Evolutionary conservation across 2,329 filamentous ascomycete species (phyloP).

Genomic region (Ceratocystis cacaofunesta): DNA sequence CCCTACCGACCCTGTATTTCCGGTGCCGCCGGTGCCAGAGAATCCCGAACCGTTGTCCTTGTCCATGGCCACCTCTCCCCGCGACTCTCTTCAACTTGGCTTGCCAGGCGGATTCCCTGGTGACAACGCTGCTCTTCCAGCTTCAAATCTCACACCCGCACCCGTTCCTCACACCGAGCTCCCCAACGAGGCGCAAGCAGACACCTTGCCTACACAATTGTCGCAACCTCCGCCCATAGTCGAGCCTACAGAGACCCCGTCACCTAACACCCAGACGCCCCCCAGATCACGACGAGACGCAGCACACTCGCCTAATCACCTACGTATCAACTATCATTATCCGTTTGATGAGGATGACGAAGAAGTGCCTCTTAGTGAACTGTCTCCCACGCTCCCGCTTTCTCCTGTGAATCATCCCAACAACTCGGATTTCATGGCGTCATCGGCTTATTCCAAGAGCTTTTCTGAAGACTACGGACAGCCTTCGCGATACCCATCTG

Average conservation of each 20-base stretch:
- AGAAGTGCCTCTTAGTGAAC: constrained; percentile 11
- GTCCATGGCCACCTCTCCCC: neutral
- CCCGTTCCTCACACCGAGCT: constrained; percentile 58
- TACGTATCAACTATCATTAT: constrained; percentile 16
- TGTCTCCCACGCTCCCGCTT: constrained; percentile 15
- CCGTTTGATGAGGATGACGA: constrained; percentile 15
- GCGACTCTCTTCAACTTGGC: constrained; percentile 19
- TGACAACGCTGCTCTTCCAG: constrained; percentile 22
- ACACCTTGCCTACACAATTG: constrained; percentile 3
- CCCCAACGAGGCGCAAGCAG: constrained; percentile 35
- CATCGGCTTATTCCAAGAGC: constrained; percentile 20
- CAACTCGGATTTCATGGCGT: neutral
- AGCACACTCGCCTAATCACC: constrained; percentile 1
- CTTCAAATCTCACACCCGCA: neutral
- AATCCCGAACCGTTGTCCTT: neutral
- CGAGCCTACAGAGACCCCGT: neutral
- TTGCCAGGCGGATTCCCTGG: constrained; percentile 48
- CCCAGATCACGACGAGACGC: neutral
- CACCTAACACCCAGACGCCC: constrained; percentile 1
- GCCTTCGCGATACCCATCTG: neutral
- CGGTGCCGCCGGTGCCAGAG: neutral
- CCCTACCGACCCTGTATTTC: neutral
- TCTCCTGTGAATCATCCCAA: constrained; percentile 12
- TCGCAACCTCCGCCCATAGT: constrained; percentile 1
- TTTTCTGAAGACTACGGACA: constrained; percentile 28